A percentile compares a stretch with the other conserved stretches of the same genome.
Evolutionary conservation across 257 asterid genomes (phyloP).

Genomic region (Thymus mandschuricus): DNA sequence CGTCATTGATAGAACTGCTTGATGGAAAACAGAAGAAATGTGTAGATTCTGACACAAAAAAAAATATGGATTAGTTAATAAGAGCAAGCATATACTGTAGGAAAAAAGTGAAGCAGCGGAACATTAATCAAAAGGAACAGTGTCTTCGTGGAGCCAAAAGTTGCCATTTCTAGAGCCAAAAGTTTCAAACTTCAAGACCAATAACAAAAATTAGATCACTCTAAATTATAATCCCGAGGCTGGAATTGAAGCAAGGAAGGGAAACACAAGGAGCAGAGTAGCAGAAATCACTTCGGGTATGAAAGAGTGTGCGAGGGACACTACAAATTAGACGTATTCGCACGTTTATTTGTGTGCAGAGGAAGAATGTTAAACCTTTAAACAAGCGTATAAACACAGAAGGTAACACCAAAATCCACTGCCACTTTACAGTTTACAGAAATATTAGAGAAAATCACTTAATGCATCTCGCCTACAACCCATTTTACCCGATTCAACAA

Average conservation of each 20-base stretch:
- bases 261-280: not conserved
- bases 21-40: conserved; percentile 54
- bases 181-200: conserved; percentile 15
- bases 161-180: not conserved
- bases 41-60: conserved; percentile 59
- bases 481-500: not conserved
- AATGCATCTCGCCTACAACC: conserved; percentile 13
- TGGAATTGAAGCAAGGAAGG: not conserved
- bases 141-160: not conserved
- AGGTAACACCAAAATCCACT: not conserved
- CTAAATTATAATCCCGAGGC: conserved; percentile 6
- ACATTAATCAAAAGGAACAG: conserved; percentile 7
- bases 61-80: conserved; percentile 20
- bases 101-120: conserved; percentile 21
- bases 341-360: not conserved
- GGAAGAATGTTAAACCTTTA: not conserved
- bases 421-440: not conserved
- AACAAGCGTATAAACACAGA: not conserved
- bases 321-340: not conserved
- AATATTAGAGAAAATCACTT: conserved; percentile 3
- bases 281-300: conserved; percentile 1
- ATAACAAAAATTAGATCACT: conserved; percentile 1
- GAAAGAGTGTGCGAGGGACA: not conserved
- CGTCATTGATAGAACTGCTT: conserved; percentile 64
- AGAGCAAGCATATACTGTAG: conserved; percentile 1